Conservation (phyloP, 2,329 filamentous ascomycete genomes). For the Fusarium proliferatum region DNA sequence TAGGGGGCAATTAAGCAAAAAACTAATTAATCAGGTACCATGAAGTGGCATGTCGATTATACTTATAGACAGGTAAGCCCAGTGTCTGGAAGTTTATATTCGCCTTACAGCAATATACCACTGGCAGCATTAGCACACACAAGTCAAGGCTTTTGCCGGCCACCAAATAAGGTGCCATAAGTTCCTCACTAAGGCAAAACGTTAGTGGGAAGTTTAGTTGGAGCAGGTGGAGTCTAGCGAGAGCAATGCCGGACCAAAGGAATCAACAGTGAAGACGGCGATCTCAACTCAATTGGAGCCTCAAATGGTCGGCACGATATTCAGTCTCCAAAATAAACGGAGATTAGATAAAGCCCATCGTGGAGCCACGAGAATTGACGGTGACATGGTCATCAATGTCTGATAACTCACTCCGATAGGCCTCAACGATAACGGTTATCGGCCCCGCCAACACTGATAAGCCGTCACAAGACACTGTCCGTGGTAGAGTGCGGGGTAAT, state of each 20-base stretch:
- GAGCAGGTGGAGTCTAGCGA: too few relatives aligned
- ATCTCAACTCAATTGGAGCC: neutral
- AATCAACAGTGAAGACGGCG: neutral
- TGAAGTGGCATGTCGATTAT: neutral
- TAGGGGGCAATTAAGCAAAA: too few relatives aligned
- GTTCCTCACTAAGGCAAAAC: too few relatives aligned
- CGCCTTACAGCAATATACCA: neutral
- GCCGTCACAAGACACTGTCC: slow-evolving; percentile 19
- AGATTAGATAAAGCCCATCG: neutral
- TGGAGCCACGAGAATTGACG: neutral
- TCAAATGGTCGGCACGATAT: accelerated
- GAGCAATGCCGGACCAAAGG: neutral
- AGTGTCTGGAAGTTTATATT: too few relatives aligned
- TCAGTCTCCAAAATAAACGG: accelerated
- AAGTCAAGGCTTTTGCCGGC: accelerated
- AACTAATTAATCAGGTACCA: neutral
- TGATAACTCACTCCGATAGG: neutral
- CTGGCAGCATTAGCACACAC: accelerated
- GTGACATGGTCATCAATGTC: neutral
- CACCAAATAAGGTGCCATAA: neutral
- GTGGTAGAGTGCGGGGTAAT: slow-evolving; percentile 28
- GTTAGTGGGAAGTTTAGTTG: neutral
- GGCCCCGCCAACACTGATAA: slow-evolving; percentile 18
- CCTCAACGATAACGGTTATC: neutral
- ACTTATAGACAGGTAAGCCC: accelerated